Evolutionary conservation across 352 stramenopile genomes (phyloP).

Genomic region (Pythium guiyangense): DNA sequence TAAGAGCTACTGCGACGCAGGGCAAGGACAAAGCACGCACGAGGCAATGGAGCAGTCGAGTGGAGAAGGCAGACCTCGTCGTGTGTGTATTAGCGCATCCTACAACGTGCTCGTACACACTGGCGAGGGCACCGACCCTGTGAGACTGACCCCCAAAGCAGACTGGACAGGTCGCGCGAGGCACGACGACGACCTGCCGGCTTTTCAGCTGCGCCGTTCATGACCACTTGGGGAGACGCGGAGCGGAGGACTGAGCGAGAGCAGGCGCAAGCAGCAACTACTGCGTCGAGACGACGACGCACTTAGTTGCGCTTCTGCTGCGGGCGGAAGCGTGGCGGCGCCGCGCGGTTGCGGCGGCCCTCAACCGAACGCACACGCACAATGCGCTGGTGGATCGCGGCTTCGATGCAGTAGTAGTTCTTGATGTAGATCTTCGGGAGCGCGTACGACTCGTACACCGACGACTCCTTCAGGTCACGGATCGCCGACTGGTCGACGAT

Average conservation of each 20-base stretch:
- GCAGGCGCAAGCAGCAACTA: no score
- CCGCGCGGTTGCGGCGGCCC: constrained; percentile 91
- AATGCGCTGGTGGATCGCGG: constrained; percentile 98
- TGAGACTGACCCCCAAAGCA: neutral
- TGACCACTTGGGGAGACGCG: neutral
- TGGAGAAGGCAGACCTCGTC: constrained; percentile 1
- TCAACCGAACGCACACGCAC: constrained; percentile 95
- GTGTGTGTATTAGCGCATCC: neutral
- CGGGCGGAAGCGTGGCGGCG: constrained; percentile 82
- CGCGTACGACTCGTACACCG: constrained; percentile 98
- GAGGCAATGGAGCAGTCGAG: neutral
- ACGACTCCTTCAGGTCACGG: constrained; percentile 98
- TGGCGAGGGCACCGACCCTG: neutral
- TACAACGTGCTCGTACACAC: neutral
- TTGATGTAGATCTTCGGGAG: constrained; percentile 99
- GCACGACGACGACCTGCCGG: no score
- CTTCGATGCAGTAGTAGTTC: constrained; percentile 99
- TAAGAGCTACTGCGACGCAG: no score
- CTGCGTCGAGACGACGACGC: neutral
- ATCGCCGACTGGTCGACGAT: constrained; percentile 99
- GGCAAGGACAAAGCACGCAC: no score
- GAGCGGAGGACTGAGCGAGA: neutral
- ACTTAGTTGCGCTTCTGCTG: constrained; percentile 25
- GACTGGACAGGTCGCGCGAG: neutral
- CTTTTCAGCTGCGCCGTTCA: neutral